phyloP scores from a whole-genome alignment of 208 protist genomes.

The Histomonas meleagridis region DNA sequence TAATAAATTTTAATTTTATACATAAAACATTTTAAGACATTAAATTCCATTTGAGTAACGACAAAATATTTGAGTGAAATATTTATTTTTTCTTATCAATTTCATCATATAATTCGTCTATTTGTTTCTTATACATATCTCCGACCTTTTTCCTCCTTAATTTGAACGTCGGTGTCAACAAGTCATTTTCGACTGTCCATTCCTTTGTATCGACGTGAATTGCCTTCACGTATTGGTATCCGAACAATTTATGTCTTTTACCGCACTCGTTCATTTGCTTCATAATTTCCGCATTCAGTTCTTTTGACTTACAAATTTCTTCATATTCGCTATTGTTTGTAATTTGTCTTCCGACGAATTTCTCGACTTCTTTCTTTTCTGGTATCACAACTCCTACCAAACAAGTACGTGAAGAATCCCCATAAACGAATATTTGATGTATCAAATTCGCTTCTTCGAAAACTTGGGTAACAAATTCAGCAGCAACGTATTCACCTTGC shows the following conservation, averaged over 20 bases:
- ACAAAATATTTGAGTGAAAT: too few species aligned
- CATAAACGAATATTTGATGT: slow-evolving; percentile 37
- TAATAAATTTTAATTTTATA: too few species aligned
- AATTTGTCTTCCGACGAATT: background rate
- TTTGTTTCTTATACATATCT: background rate
- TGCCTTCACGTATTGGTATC: background rate
- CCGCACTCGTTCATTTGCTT: background rate
- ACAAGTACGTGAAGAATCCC: slow-evolving; percentile 47
- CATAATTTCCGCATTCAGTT: background rate
- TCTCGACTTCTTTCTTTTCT: background rate
- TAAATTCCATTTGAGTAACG: too few species aligned
- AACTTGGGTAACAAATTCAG: background rate
- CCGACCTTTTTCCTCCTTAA: background rate
- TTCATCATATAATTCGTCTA: background rate
- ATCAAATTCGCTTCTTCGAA: background rate
- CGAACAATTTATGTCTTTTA: background rate
- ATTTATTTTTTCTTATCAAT: background rate
- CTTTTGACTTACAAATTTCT: background rate
- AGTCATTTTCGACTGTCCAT: slow-evolving; percentile 25
- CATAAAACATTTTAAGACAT: too few species aligned
- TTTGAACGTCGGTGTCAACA: slow-evolving; percentile 29
- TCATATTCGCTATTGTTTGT: background rate
- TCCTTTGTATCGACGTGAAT: background rate
- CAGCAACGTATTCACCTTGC: slow-evolving; percentile 52
- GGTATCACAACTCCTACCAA: slow-evolving; percentile 59